A percentile compares a stretch with the other conserved stretches of the same genome.
Conservation (phyloP, 2,329 filamentous ascomycete genomes). For the Nemania serpens region DNA sequence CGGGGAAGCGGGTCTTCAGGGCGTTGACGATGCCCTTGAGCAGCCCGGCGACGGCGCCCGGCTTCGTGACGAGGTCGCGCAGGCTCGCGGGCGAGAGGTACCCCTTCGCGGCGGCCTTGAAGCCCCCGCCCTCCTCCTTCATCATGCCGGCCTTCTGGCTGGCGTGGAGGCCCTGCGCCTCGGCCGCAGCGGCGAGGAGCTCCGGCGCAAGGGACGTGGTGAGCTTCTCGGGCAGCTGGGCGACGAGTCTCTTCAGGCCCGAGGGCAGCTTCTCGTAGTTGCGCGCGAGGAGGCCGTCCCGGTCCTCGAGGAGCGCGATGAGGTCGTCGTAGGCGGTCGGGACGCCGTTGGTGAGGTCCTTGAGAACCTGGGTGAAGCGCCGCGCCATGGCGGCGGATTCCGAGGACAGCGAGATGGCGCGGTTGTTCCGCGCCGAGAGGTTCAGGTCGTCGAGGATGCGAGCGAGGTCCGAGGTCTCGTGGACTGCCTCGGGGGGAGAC, state of each 20-base stretch:
- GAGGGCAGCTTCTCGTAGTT: constrained; percentile 72
- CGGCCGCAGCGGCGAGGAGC: constrained; percentile 76
- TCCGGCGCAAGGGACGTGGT: constrained; percentile 78
- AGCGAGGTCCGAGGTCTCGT: constrained; percentile 68
- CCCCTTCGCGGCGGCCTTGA: constrained; percentile 66
- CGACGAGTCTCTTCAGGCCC: constrained; percentile 84
- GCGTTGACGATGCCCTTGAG: constrained; percentile 90
- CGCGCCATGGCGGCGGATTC: constrained; percentile 82
- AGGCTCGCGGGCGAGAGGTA: constrained; percentile 73
- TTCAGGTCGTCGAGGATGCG: constrained; percentile 83
- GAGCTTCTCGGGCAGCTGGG: constrained; percentile 80
- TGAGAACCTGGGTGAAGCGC: constrained; percentile 87
- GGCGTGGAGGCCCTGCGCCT: constrained; percentile 66
- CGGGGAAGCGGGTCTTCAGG: constrained; percentile 84
- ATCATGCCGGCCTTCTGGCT: constrained; percentile 41
- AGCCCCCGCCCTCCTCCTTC: constrained; percentile 32
- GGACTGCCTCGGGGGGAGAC: constrained; percentile 46
- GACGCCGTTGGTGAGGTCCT: constrained; percentile 88
- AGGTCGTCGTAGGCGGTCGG: constrained; percentile 93
- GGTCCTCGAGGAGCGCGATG: constrained; percentile 63
- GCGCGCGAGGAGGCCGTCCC: constrained; percentile 62
- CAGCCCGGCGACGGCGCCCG: constrained; percentile 83
- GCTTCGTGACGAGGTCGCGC: constrained; percentile 80
- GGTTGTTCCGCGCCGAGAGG: constrained; percentile 81
- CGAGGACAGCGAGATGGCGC: constrained; percentile 79